Percentiles rank a stretch among this genome's conserved stretches.
phyloP scores from a whole-genome alignment of 2,329 filamentous ascomycete genomes.

The Penicillium sp. region DNA sequence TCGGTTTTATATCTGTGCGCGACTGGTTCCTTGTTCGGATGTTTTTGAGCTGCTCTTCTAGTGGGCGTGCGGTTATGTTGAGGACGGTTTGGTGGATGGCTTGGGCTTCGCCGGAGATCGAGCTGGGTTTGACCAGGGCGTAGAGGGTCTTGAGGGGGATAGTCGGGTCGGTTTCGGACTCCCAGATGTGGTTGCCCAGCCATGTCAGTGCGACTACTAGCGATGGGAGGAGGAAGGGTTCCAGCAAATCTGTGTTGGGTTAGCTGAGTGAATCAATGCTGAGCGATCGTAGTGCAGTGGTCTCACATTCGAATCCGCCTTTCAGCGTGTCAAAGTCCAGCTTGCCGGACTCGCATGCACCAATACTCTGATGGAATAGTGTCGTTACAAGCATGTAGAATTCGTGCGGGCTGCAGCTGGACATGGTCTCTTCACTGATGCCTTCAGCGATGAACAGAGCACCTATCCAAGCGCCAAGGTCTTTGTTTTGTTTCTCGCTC shows the following conservation, averaged over 20 bases:
- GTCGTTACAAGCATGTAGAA: constrained; percentile 62
- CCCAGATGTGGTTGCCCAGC: constrained; percentile 56
- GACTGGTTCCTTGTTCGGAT: constrained; percentile 49
- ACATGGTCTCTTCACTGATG: constrained; percentile 62
- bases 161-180: constrained; percentile 48
- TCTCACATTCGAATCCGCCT: constrained; percentile 59
- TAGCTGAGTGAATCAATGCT: background rate
- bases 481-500: constrained; percentile 53
- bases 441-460: constrained; percentile 61
- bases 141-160: constrained; percentile 54
- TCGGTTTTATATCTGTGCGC: constrained; percentile 51
- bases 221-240: constrained; percentile 61
- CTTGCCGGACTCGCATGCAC: constrained; percentile 54
- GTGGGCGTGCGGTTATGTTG: constrained; percentile 51
- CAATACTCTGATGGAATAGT: constrained; percentile 58
- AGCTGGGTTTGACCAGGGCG: constrained; percentile 55
- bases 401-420: constrained; percentile 60
- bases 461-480: constrained; percentile 58
- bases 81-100: constrained; percentile 60
- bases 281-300: background rate
- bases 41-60: constrained; percentile 52
- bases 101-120: constrained; percentile 57
- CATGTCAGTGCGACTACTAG: constrained; percentile 57
- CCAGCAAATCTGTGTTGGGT: constrained; percentile 51
- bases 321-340: constrained; percentile 58